Evolutionary conservation across 2,329 filamentous ascomycete genomes (phyloP), one percentile per base, ranked within the genome.

Genomic region (Lecanicillium sp.): DNA sequence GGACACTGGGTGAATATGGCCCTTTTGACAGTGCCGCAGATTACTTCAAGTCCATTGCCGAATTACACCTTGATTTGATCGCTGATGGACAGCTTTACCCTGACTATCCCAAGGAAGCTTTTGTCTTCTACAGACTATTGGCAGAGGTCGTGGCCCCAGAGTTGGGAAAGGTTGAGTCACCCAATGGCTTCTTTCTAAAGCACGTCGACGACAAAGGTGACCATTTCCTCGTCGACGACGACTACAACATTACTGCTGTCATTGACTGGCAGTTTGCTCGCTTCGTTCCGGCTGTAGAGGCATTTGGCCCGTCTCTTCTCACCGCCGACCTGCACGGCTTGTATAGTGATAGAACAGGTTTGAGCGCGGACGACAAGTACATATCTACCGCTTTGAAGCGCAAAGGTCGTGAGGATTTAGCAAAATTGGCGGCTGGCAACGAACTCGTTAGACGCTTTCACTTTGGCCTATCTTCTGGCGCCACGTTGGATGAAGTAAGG

Each of bases 131-230:
- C 41, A 49, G 54, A 16, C 63, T 57, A 48, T 56, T 63, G 9
- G 42, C 55, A 25, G 52, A 29, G 14, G 29, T 9, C 3, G 15
- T 28, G 5, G 14, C 18, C 4, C 13, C 33, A 15, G 17, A 48
- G n/a, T 11, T 25, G 22, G 22, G 28, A 13, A 8, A 19, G 4
- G n/a, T 12, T 17, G 14, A 12, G 9, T 6, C 29, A n/a, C 5
- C 25, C 33, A 5, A 19, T 15, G 43, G 41, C 22, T 68, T 57
- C 48, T 68, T 58, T 40, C 46, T 70, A 5, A 67, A 62, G 35
- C 64, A 70, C 44, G 54, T 55, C 4, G 63, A 70, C 36, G 62
- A 68, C 38, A 70, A 67, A 45, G 64, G 60, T 2, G 61, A 68
- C 36, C 62, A 69, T 30, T 51, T 70, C 8, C 48, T 71, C 5